Evolutionary conservation across 352 stramenopile species (phyloP).

Genomic region (Phytophthora cactorum): DNA sequence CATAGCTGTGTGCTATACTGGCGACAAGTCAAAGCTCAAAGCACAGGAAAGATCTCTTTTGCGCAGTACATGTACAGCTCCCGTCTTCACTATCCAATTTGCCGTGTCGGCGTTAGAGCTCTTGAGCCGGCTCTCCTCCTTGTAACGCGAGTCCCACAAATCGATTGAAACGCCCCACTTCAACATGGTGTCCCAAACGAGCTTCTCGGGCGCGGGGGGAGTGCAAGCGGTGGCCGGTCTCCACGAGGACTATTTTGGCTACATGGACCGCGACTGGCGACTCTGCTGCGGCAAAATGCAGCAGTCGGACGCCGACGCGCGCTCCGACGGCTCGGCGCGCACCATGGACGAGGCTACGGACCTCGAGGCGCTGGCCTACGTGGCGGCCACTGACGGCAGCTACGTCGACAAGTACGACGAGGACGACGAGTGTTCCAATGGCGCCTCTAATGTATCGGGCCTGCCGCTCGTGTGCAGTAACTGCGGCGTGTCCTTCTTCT

Average conservation of each 20-base stretch:
- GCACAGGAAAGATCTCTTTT: conserved; percentile 22
- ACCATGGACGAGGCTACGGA: conserved; percentile 48
- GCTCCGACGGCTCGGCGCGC: conserved; percentile 30
- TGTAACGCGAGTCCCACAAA: neutral
- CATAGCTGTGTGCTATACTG: conserved; percentile 10
- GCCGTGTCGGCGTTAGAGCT: conserved; percentile 25
- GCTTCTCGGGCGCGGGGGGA: conserved; percentile 5
- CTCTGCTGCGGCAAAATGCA: conserved; percentile 12
- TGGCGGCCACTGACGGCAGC: conserved; percentile 23
- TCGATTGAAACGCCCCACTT: conserved; percentile 14
- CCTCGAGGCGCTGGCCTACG: conserved; percentile 50
- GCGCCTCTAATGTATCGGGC: conserved; percentile 48
- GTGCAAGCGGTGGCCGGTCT: conserved; percentile 19
- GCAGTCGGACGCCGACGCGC: conserved; percentile 22
- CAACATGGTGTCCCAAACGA: conserved; percentile 29
- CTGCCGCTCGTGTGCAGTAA: conserved; percentile 83
- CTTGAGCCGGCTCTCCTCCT: conserved; percentile 1
- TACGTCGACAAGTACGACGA: conserved; percentile 8
- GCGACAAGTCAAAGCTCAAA: conserved; percentile 17
- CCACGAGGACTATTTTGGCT: conserved; percentile 16
- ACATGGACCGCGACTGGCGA: conserved; percentile 22
- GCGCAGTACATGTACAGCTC: neutral
- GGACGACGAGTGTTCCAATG: conserved; percentile 13
- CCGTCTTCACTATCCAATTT: conserved; percentile 35
- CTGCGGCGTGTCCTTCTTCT: conserved; percentile 86